Base-by-base conservation (phyloP, 2,329 filamentous ascomycete species). In the Tricladium varicosporioides region DNA sequence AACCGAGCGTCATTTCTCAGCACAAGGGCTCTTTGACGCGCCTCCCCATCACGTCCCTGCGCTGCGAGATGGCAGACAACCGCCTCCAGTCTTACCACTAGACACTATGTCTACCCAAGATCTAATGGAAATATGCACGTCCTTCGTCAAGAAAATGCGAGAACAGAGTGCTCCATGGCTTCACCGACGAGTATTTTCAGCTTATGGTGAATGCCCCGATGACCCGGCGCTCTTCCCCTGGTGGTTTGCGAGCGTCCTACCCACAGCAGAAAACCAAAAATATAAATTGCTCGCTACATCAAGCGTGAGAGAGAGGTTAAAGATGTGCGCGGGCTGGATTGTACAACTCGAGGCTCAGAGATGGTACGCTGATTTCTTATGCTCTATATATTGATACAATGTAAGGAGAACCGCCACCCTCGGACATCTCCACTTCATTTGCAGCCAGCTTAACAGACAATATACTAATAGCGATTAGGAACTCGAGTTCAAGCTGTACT, bases 161-260 rank as follows among this genome's bases (percentile, higher is more conserved):
- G 78, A 79, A 5, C 77, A 84, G 53, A 89, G 86, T 57, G 88
- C 86, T 0, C 81, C 82, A 0, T 96, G 91, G 91, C 76, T 95
- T 27, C 83, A 89, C 54, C 80, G 85, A 43, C 82, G 87, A 8
- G 86, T 92, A 33, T 75, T 92, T 31, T 75, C 83, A 32, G 85
- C 89, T 5, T 94, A 93, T 63, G 92, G 92, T 11, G 83, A 88
- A 57, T 87, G 87, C 16, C 92, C 91, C 0, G 51, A 61, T 14
- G 90, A 96, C 66, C 86, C 91, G 0, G 86, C 86, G 2, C 71
- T 84, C 1, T 94, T 96, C 63, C 89, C 92, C 0, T 96, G 92
- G 80, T 97, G 92, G 92, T 88, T 96, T 63, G 92, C 89, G 9
- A 90, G 85, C 67, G 85, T 94, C 16, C 73, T 96, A 11, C 91